Base-by-base conservation (phyloP, 805 yeast genomes). In the Groenewaldozyma salmanticensis region DNA sequence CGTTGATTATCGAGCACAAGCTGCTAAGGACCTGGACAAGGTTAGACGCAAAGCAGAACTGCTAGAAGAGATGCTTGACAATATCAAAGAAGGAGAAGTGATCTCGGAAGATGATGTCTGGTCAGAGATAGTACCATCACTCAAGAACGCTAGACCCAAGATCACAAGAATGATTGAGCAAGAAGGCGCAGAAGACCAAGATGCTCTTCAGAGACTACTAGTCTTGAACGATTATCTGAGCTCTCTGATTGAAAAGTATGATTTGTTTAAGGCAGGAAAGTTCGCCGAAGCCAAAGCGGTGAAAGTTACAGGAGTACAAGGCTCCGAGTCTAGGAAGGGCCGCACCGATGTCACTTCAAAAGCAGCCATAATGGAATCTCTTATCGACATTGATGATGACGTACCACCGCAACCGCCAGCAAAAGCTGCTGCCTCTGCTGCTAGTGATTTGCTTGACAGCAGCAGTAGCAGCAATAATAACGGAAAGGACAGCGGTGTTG, bases 71-170 rank as follows among this genome's bases (percentile, higher is more conserved):
- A 88, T 92, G 96, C 67, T 90, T 45, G 48, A 62, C 54, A 49
- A 67, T 53, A 49, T 59, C 18, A 37, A 42, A 9, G 50, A 50
- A 7, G 56, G 54, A 32, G 74, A 68, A 37, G 54, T 65, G 7
- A 42, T 53, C n/a, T 52, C 63, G 7, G 51, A 58, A 11, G 77
- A 72, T 57, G 97, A 90, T 51, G 88, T 95, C 2, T 60, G 84
- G 16, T 67, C 71, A 37, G 97, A 92, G 53, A 69, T 92, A 42
- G 83, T 78, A 53, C 70, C 78, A 35, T 70, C 95, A 2, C 68
- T 92, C 51, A 88, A 83, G 59, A 77, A 78, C 36, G 77, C 96
- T 22, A 87, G 80, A 55, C 95, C 96, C 32, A 86, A 82, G 52
- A 74, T 92, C 50, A 82, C 82, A 58, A 81, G 79, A 52, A 81